A percentile compares a stretch with the other conserved stretches of the same genome.
Evolutionary conservation across 306 rosid species (phyloP).

Genomic region (Gastrolobium bilobum): DNA sequence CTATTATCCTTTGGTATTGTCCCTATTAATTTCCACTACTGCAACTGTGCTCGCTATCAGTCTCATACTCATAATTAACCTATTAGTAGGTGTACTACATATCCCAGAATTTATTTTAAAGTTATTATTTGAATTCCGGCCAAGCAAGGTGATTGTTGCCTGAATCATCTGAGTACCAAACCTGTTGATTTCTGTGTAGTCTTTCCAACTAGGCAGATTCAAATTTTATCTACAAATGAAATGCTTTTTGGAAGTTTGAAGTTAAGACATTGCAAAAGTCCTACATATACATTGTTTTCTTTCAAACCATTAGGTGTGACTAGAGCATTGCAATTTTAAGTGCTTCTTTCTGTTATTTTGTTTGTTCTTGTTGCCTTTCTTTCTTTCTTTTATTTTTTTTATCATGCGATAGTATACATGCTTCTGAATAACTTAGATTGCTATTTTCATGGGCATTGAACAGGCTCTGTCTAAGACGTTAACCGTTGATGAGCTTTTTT

Average conservation of each 20-base stretch:
- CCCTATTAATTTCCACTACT: conserved; percentile 5
- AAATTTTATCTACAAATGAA: not conserved
- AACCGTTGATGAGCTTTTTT: conserved; percentile 65
- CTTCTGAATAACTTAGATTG: conserved; percentile 7
- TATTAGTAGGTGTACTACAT: not conserved
- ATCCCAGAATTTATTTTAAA: not conserved
- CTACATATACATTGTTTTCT: not conserved
- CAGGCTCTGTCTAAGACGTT: conserved; percentile 83
- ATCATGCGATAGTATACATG: not conserved
- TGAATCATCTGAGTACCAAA: not conserved
- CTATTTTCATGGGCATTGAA: conserved; percentile 41
- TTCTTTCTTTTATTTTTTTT: not conserved
- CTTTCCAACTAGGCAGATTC: not conserved
- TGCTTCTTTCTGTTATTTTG: conserved; percentile 4
- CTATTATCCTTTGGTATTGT: conserved; percentile 1
- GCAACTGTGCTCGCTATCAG: not conserved
- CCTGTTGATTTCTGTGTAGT: not conserved
- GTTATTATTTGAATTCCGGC: not conserved
- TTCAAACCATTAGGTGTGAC: not conserved
- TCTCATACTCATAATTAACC: conserved; percentile 8
- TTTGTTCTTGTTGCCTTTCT: conserved; percentile 1
- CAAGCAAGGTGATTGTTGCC: conserved; percentile 5
- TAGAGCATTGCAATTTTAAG: conserved; percentile 18
- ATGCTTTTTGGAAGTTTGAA: not conserved
- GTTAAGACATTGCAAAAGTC: not conserved